Conservation (phyloP, 1,284 basidiomycete species). For the Ganoderma boninense region DNA sequence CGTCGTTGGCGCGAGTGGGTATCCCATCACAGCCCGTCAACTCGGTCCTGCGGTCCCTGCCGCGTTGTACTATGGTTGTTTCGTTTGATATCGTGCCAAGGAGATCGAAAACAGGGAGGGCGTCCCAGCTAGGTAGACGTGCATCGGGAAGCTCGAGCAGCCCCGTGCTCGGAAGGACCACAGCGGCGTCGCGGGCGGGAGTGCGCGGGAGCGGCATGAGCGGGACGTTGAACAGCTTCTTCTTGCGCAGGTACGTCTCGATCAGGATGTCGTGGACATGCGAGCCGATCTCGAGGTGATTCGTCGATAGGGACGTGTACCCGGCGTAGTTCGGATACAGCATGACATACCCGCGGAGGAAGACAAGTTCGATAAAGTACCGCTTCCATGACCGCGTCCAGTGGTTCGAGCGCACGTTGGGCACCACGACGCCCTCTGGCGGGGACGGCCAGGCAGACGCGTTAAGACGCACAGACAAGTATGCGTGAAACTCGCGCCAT, state of each 20-base stretch:
- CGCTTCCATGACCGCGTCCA: slow-evolving; percentile 89
- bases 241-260: slow-evolving; percentile 62
- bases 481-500: slow-evolving; percentile 86
- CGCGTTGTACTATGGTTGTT: slow-evolving; percentile 51
- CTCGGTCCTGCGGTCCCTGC: slow-evolving; percentile 38
- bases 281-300: slow-evolving; percentile 83
- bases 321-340: slow-evolving; percentile 83
- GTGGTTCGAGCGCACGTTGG: slow-evolving; percentile 76
- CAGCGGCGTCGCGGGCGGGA: slow-evolving; percentile 31
- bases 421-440: slow-evolving; percentile 55
- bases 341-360: slow-evolving; percentile 84
- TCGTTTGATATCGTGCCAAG: slow-evolving; percentile 63
- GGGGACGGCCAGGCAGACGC: slow-evolving; percentile 45
- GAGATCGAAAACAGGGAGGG: slow-evolving; percentile 74
- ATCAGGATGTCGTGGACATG: slow-evolving; percentile 71
- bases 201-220: slow-evolving; percentile 57
- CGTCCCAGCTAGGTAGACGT: slow-evolving; percentile 59
- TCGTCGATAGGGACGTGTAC: slow-evolving; percentile 81
- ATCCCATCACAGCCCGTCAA: slow-evolving; percentile 34
- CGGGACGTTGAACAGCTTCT: slow-evolving; percentile 71
- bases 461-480: slow-evolving; percentile 72
- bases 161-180: slow-evolving; percentile 36
- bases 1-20: slow-evolving; percentile 37
- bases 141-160: slow-evolving; percentile 66
- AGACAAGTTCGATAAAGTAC: slow-evolving; percentile 86